A percentile compares a stretch with the other conserved stretches of the same genome.
phyloP scores from a whole-genome alignment of 2,329 filamentous ascomycete species.

The Bertia moriformis region DNA sequence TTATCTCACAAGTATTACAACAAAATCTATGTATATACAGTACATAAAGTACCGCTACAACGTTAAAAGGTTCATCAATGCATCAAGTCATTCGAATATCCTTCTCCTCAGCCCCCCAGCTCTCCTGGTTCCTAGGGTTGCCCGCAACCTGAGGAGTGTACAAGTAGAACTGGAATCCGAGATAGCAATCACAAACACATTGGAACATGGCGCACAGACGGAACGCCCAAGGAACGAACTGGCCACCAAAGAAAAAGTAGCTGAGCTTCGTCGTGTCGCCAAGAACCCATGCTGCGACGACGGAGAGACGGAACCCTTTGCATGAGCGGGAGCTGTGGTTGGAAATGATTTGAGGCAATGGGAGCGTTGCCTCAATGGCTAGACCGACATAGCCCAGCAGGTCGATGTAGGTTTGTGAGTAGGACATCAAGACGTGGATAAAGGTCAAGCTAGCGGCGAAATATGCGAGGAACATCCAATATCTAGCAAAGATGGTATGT shows the following conservation, averaged over 20 bases:
- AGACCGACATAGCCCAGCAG: constrained; percentile 26
- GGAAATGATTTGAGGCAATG: constrained; percentile 27
- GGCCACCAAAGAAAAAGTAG: constrained; percentile 27
- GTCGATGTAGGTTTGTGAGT: constrained; percentile 23
- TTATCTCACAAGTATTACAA: too few species aligned
- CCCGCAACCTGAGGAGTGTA: constrained; percentile 13
- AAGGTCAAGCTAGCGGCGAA: constrained; percentile 29
- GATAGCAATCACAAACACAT: constrained; percentile 26
- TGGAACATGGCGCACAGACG: constrained; percentile 30
- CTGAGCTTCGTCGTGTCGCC: constrained; percentile 33
- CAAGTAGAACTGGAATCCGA: constrained; percentile 29
- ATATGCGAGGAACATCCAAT: constrained; percentile 42
- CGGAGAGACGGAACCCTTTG: constrained; percentile 29
- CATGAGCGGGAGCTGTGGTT: constrained; percentile 29
- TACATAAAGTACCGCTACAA: too few species aligned
- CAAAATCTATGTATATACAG: too few species aligned
- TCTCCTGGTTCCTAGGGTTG: constrained; percentile 9
- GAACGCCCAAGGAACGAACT: constrained; percentile 28
- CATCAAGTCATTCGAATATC: constrained; percentile 19
- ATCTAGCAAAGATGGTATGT: constrained; percentile 21
- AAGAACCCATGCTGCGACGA: constrained; percentile 27
- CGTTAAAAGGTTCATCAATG: too few species aligned
- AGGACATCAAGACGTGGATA: constrained; percentile 33
- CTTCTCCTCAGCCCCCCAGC: constrained; percentile 15
- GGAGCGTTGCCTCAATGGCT: constrained; percentile 28